Evolutionary conservation across 306 rosid species (phyloP), one percentile per base, ranked within the genome.

Genomic region (Phaseolus lunatus): DNA sequence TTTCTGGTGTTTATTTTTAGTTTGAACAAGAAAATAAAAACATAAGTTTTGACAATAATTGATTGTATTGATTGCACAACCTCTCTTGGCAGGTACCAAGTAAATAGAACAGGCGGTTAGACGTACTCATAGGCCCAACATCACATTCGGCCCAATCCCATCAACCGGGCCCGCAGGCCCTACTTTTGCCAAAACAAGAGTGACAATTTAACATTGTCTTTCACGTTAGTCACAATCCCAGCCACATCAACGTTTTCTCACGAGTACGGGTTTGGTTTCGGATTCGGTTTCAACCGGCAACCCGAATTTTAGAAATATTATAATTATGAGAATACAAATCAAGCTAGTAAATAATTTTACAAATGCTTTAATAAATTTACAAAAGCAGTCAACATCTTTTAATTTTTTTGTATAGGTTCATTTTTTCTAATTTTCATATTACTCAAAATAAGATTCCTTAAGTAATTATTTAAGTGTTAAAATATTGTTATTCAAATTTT

Each of bases 181-280:
- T 35, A 64, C 70, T 64, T 44, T 33, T 64, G 10, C 70, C 29
- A 10, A 64, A 22, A 63, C 1, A 63, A 64, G 70, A 37, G 49
- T 37, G n/a, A 26, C 70, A 64, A 64, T 18, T 63, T 15, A 15
- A 64, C 29, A 19, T 11, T 4, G 49, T 37, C 48, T 37, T 9
- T 64, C 49, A 7, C 27, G n/a, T 64, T 64, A 64, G 70, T 64
- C 70, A 35, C 70, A n/a, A 64, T 64, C 68, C 45, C 7, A 33
- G 45, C 22, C 67, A 61, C 43, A 61, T 61, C 22, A 61, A 27
- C 19, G 22, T 14, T 59, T 24, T 57, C 14, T 12, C 8, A 11
- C 23, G 16, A 18, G 18, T 1, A 61, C 13, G 47, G 35, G 35
- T 7, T 31, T 31, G 35, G 35, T 5, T 31, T 4, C 35, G 35